Evolutionary conservation across 2,329 filamentous ascomycete species (phyloP).

Genomic region (Ceratocystis cubensis): DNA sequence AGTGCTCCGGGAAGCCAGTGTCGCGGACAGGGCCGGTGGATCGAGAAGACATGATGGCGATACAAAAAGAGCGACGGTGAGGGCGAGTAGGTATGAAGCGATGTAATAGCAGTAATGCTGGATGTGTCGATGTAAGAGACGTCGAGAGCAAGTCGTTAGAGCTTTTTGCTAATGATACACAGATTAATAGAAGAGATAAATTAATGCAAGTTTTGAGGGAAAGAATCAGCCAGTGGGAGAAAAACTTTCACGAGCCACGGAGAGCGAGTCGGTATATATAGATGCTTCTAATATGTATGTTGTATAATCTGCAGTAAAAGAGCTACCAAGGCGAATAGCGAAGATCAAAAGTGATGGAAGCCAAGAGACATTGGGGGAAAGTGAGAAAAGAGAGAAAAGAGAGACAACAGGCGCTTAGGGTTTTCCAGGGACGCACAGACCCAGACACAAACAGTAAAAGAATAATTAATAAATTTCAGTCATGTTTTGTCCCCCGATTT

Average conservation of each 20-base stretch:
- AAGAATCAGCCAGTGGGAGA: too few relatives aligned
- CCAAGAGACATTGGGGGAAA: neutral
- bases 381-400: neutral
- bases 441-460: neutral
- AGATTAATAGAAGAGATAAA: too few relatives aligned
- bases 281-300: too few relatives aligned
- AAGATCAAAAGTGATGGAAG: conserved; percentile 8
- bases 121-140: too few relatives aligned
- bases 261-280: neutral
- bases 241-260: too few relatives aligned
- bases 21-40: conserved; percentile 28
- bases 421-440: neutral
- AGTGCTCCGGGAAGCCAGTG: conserved; percentile 42
- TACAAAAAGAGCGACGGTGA: conserved; percentile 1
- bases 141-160: too few relatives aligned
- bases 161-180: too few relatives aligned
- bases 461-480: neutral
- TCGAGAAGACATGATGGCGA: conserved; percentile 21
- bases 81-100: neutral
- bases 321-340: neutral
- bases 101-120: too few relatives aligned
- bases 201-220: too few relatives aligned
- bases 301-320: neutral
- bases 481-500: neutral
- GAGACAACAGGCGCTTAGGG: conserved; percentile 5